Base-by-base conservation (phyloP, 148 eudicot species). In the Cornus florida region DNA sequence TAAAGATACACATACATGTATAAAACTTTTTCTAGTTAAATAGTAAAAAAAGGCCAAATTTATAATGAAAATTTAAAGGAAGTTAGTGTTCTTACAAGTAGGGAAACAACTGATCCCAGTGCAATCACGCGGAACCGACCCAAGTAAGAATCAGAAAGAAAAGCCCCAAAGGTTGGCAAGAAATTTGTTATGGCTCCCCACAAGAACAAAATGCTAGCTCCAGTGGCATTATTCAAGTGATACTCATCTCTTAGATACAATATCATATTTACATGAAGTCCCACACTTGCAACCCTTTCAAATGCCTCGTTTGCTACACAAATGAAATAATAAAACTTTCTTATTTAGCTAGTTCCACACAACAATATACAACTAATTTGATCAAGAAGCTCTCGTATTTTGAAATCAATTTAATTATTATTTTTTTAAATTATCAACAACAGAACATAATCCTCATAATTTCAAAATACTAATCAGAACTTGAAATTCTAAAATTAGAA, bases 271-370 rank as follows among this genome's bases (percentile, higher is more conserved):
- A 78, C 77, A 39, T 59, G 74, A 24, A 88, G 81, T 5, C 90
- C 90, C 32, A 69, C 24, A 60, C 82, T 80, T 32, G 90, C 88
- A 10, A 85, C 84, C 76, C 60, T 88, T 59, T 85, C 88, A 50
- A 88, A 75, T 60, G 86, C 86, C 82, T 88, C 90, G 71, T 88
- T 88, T 70, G 88, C 90, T 88, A 62, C 19, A 80, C 72, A 83
- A 62, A 59, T 22, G 17, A 12, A 53, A 53, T 2, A 11, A 43
- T 0, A 39, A 43, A 43, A 43, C 48, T 43, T 43, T 9, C 48
- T 43, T 43, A 43, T 43, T 2, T 35, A 35, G 38, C 38, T 35
- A 35, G 38, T 35, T 4, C 38, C 38, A 35, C 38, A 35, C 38
- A 35, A 35, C 38, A 35, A 35, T 35, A 35, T 35, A 35, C 38